Evolutionary conservation across 768 basidiomycete genomes (phyloP).

Genomic region (Saitozyma podzolica): DNA sequence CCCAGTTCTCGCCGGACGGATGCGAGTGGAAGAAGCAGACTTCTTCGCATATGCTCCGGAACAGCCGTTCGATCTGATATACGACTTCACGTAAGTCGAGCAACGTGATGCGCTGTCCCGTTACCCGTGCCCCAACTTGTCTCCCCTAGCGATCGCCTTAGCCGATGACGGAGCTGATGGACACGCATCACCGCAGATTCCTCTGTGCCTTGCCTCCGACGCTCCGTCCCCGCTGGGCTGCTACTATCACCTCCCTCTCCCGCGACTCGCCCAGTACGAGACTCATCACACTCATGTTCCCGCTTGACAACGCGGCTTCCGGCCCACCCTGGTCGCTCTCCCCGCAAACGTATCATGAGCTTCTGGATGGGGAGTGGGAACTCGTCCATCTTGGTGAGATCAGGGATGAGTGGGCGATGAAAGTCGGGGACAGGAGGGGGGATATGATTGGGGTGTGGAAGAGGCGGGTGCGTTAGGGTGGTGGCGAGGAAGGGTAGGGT

Average conservation of each 20-base stretch:
- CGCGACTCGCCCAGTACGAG: slow-evolving; percentile 3
- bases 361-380: slow-evolving; percentile 41
- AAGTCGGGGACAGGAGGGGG: no score
- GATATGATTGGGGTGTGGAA: no score
- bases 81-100: slow-evolving; percentile 43
- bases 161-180: not conserved
- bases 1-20: not conserved
- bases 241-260: slow-evolving; percentile 21
- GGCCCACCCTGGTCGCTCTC: slow-evolving; percentile 39
- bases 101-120: no score
- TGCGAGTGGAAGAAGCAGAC: slow-evolving; percentile 19
- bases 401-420: no score
- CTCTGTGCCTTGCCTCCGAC: slow-evolving; percentile 43
- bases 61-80: slow-evolving; percentile 36
- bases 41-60: slow-evolving; percentile 35
- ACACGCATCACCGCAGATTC: slow-evolving; percentile 27
- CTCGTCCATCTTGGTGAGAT: no score
- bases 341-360: slow-evolving; percentile 35
- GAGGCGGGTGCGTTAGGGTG: no score
- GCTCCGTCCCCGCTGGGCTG: slow-evolving; percentile 30
- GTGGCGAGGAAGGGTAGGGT: no score
- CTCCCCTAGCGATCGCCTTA: not conserved
- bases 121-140: no score
- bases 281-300: slow-evolving; percentile 48
- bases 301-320: slow-evolving; percentile 21